phyloP scores from a whole-genome alignment of 192 early-diverging fungal genomes.

The Backusella macrospora region DNA sequence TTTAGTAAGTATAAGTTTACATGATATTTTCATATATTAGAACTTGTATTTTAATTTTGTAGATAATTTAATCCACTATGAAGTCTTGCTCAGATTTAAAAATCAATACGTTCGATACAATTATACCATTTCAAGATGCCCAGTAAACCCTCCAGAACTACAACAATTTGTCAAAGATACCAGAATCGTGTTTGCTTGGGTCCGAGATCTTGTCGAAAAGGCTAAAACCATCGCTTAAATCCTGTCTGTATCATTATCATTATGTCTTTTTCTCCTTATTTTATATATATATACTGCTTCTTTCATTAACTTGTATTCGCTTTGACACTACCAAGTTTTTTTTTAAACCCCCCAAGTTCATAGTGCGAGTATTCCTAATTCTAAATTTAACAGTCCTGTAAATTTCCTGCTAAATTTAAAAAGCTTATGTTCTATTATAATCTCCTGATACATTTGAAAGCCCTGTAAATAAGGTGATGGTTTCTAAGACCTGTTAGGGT shows the following conservation, averaged over 20 bases:
- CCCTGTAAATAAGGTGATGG: too few relatives aligned
- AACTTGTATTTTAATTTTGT: conserved; percentile 20
- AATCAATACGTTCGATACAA: conserved; percentile 21
- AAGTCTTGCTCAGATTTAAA: conserved; percentile 18
- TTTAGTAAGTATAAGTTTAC: conserved; percentile 18
- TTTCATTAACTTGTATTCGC: neutral
- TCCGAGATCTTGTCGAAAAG: conserved; percentile 17
- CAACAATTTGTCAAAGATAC: conserved; percentile 20
- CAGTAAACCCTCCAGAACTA: conserved; percentile 18
- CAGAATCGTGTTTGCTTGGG: conserved; percentile 16
- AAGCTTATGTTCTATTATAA: too few relatives aligned
- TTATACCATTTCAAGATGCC: conserved; percentile 24
- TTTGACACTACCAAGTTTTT: conserved; percentile 12
- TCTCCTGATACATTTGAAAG: too few relatives aligned
- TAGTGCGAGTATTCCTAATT: too few relatives aligned
- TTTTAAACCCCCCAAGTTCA: too few relatives aligned
- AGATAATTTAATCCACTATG: conserved; percentile 17
- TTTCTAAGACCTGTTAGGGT: conserved; percentile 3
- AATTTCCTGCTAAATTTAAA: too few relatives aligned
- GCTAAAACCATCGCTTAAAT: conserved; percentile 14
- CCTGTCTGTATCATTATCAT: neutral
- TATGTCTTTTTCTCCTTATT: neutral
- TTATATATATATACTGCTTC: too few relatives aligned
- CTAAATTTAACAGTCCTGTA: too few relatives aligned
- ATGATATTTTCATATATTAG: conserved; percentile 20